Conservation (phyloP, 768 basidiomycete species). For the Exsudoporus frostii region DNA sequence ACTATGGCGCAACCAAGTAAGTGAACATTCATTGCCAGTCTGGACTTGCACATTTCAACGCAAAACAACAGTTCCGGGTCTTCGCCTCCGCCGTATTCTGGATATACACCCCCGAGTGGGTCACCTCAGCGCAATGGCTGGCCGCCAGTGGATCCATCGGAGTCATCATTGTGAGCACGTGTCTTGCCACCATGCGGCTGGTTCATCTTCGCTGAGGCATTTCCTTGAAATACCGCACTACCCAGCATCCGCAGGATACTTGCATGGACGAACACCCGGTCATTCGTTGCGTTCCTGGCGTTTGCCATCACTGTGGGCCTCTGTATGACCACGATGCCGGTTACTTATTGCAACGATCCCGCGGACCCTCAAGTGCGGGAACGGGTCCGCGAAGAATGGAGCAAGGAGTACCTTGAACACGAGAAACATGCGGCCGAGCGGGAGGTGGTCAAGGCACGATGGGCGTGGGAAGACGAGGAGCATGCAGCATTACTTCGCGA, state of each 20-base stretch:
- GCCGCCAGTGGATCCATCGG: neutral
- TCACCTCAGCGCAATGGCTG: neutral
- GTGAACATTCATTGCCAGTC: neutral
- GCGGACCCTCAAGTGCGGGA: constrained; percentile 16
- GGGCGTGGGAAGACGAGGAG: constrained; percentile 20
- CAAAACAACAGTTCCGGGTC: neutral
- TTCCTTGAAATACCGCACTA: neutral
- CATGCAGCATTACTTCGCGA: constrained; percentile 5
- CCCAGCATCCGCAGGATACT: neutral
- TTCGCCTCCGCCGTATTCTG: constrained; percentile 7
- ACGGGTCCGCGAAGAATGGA: constrained; percentile 13
- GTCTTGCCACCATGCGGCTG: no score
- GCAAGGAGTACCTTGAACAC: constrained; percentile 13
- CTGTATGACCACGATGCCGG: constrained; percentile 1
- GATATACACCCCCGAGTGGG: neutral
- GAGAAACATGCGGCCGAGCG: constrained; percentile 9
- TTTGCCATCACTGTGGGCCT: neutral
- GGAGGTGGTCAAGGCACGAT: constrained; percentile 9
- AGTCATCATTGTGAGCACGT: constrained; percentile 1
- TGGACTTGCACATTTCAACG: neutral
- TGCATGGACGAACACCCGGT: neutral
- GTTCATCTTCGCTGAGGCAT: neutral
- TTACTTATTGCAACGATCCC: constrained; percentile 21
- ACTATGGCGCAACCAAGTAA: constrained; percentile 11
- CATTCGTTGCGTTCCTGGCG: neutral